These are phyloP conservation scores for Fragilaria crotonensis DNA, from an alignment of 108 stramenopile species.

Conservation along the genomic window DNA sequence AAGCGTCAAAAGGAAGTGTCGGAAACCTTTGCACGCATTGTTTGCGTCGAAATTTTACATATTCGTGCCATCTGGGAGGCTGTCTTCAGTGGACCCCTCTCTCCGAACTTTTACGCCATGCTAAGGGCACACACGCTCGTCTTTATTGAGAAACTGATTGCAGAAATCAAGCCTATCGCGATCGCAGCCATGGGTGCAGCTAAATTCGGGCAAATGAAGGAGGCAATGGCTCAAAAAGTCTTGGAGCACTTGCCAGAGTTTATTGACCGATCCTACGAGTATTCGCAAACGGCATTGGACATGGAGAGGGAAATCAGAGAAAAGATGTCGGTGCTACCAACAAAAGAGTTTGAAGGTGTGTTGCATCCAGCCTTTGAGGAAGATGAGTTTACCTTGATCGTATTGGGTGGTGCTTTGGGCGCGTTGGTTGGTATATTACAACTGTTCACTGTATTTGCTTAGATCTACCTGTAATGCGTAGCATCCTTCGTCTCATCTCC, in stretches of 20 bases:
- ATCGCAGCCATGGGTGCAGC: slow-evolving; percentile 77
- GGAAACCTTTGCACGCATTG: slow-evolving; percentile 58
- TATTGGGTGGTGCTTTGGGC: slow-evolving; percentile 88
- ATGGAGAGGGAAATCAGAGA: slow-evolving; percentile 78
- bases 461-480: too few species aligned
- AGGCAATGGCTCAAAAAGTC: slow-evolving; percentile 76
- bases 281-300: slow-evolving; percentile 84
- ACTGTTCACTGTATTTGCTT: slow-evolving; percentile 39
- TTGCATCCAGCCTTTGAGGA: slow-evolving; percentile 95
- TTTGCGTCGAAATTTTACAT: slow-evolving; percentile 44
- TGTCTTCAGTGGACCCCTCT: slow-evolving; percentile 73
- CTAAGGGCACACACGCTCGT: slow-evolving; percentile 78
- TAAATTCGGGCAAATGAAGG: slow-evolving; percentile 81
- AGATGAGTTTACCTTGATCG: slow-evolving; percentile 90
- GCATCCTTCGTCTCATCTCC: too few species aligned
- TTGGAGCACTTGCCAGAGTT: slow-evolving; percentile 61
- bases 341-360: slow-evolving; percentile 88
- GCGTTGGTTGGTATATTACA: slow-evolving; percentile 82
- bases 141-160: slow-evolving; percentile 65
- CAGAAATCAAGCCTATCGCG: slow-evolving; percentile 76
- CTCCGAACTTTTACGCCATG: slow-evolving; percentile 74
- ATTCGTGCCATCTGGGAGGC: slow-evolving; percentile 65
- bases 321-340: slow-evolving; percentile 69
- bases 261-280: slow-evolving; percentile 78
- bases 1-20: slow-evolving; percentile 88